These are phyloP conservation scores for Rhodosporidiobolus odoratus DNA, from an alignment of 768 basidiomycete genomes.

Conservation along the genomic window DNA sequence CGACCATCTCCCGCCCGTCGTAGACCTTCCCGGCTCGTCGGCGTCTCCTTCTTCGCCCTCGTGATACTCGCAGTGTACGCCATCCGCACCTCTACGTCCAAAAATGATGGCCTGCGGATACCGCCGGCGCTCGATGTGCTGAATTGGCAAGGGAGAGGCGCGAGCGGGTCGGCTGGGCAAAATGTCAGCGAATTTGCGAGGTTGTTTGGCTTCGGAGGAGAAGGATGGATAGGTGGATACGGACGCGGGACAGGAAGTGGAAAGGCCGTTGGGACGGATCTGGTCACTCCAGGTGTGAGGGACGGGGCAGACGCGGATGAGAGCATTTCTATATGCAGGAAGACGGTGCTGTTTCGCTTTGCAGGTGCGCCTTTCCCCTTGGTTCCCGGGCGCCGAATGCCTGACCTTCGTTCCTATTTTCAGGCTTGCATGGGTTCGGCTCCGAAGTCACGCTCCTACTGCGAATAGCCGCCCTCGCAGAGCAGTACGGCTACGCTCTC, in stretches of 20 bases:
- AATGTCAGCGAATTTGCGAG: no score
- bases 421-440: conserved; percentile 34
- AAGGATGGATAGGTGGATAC: no score
- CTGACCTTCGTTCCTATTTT: background rate
- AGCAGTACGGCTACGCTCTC: conserved; percentile 27
- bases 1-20: background rate
- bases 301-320: no score
- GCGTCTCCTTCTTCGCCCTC: background rate
- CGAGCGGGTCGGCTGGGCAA: no score
- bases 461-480: conserved; percentile 21
- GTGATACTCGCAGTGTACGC: conserved; percentile 1
- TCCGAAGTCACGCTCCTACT: conserved; percentile 30
- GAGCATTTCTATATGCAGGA: conserved; percentile 8
- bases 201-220: no score
- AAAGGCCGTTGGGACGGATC: background rate
- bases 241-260: no score
- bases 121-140: background rate
- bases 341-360: conserved; percentile 27
- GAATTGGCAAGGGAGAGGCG: background rate
- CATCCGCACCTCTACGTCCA: no score
- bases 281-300: background rate
- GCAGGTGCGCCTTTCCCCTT: conserved; percentile 11
- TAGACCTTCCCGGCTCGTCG: background rate
- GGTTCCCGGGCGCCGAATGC: background rate
- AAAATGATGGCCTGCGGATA: no score